These are phyloP conservation scores for Phytopythium litorale DNA, from an alignment of 352 stramenopile genomes.

Conservation along the genomic window DNA sequence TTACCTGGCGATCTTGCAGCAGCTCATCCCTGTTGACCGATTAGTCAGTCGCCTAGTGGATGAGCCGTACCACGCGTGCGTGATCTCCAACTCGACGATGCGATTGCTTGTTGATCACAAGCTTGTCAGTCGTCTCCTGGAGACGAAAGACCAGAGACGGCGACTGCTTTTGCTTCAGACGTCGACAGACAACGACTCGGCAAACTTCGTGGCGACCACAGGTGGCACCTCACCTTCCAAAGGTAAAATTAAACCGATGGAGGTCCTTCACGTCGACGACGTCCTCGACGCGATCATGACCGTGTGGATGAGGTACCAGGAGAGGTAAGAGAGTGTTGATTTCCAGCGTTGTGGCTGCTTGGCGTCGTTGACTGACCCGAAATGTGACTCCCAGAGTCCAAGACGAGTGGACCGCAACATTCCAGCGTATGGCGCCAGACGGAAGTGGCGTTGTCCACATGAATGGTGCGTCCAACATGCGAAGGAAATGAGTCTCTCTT, in stretches of 20 bases:
- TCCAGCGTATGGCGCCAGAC: slow-evolving; percentile 58
- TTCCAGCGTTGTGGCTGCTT: not conserved
- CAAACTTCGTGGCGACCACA: not conserved
- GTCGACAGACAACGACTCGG: not conserved
- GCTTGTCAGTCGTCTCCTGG: slow-evolving; percentile 41
- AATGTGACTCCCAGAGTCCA: slow-evolving; percentile 25
- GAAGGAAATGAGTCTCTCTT: too few relatives aligned
- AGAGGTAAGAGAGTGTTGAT: slow-evolving; percentile 26
- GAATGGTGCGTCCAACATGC: slow-evolving; percentile 26
- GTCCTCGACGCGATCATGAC: slow-evolving; percentile 69
- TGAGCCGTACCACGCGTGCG: slow-evolving; percentile 37
- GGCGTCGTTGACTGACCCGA: not conserved
- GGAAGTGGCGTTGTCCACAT: slow-evolving; percentile 58
- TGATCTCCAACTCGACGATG: slow-evolving; percentile 33
- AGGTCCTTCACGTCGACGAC: slow-evolving; percentile 56
- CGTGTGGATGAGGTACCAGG: slow-evolving; percentile 64
- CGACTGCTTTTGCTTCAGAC: slow-evolving; percentile 30
- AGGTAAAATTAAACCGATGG: slow-evolving; percentile 10
- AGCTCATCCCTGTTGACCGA: slow-evolving; percentile 39
- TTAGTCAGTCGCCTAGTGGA: slow-evolving; percentile 41
- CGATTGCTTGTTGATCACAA: slow-evolving; percentile 41
- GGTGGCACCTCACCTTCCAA: slow-evolving; percentile 5
- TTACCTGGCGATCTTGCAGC: slow-evolving; percentile 43
- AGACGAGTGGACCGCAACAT: slow-evolving; percentile 56
- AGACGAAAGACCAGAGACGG: slow-evolving; percentile 42